Conservation (phyloP, 2,329 filamentous ascomycete genomes). For the Fusarium sulawesiense region DNA sequence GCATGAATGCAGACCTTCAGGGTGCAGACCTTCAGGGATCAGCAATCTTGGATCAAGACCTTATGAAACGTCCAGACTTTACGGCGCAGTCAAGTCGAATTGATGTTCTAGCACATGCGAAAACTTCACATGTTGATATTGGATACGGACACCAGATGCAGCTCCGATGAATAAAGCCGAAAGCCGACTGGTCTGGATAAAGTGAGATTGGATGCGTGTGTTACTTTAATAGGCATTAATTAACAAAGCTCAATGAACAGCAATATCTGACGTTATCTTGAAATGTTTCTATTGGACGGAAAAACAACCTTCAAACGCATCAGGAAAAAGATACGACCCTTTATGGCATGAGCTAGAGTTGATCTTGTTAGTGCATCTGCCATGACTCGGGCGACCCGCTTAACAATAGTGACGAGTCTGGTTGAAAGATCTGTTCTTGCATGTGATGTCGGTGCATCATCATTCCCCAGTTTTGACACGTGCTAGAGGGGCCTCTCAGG, state of each 20-base stretch:
- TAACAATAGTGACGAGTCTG: constrained; percentile 26
- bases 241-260: constrained; percentile 19
- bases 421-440: constrained; percentile 28
- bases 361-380: constrained; percentile 30
- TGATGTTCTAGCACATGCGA: not conserved
- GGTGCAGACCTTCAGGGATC: constrained; percentile 2
- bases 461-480: constrained; percentile 46
- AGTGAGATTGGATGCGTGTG: not conserved
- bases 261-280: constrained; percentile 24
- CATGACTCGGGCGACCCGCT: constrained; percentile 35
- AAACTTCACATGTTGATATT: constrained; percentile 23
- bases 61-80: not conserved
- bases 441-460: constrained; percentile 42
- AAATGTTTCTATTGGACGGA: constrained; percentile 28
- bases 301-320: constrained; percentile 32
- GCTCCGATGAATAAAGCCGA: constrained; percentile 23
- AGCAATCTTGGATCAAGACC: not conserved
- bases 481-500: constrained; percentile 40
- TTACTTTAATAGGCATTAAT: constrained; percentile 20
- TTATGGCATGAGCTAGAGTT: constrained; percentile 25
- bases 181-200: constrained; percentile 35
- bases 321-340: constrained; percentile 28
- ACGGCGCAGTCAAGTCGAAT: not conserved
- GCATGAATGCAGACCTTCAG: not conserved
- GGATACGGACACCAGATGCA: constrained; percentile 21